Evolutionary conservation across 2,329 filamentous ascomycete species (phyloP).

Genomic region (Ascochyta viciae-villosae): DNA sequence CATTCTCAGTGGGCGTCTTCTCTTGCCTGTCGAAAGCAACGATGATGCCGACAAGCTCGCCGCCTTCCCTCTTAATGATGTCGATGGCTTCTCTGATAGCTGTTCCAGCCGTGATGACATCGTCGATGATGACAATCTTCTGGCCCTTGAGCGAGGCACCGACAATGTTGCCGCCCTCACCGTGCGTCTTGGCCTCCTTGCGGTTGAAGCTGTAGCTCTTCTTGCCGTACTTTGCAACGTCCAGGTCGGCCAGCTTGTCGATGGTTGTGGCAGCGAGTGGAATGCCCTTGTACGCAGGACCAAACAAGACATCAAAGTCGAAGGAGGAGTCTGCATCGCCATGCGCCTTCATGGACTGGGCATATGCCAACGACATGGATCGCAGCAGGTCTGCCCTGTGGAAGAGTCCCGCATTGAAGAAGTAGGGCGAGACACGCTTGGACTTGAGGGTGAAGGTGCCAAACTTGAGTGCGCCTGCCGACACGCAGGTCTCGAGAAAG

Average conservation of each 20-base stretch:
- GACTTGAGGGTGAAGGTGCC: slow-evolving; percentile 91
- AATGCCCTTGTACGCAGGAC: slow-evolving; percentile 96
- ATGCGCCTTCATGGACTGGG: slow-evolving; percentile 63
- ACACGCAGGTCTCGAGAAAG: slow-evolving; percentile 74
- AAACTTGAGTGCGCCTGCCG: slow-evolving; percentile 76
- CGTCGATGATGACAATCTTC: slow-evolving; percentile 88
- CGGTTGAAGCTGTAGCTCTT: slow-evolving; percentile 91
- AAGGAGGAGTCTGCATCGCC: slow-evolving; percentile 54
- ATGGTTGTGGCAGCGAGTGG: slow-evolving; percentile 82
- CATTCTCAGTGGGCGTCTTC: slow-evolving; percentile 68
- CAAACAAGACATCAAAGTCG: slow-evolving; percentile 85
- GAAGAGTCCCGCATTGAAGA: slow-evolving; percentile 95
- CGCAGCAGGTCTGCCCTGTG: slow-evolving; percentile 79
- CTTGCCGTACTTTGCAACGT: slow-evolving; percentile 69
- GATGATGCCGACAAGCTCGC: slow-evolving; percentile 83
- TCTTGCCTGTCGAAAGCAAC: slow-evolving; percentile 89
- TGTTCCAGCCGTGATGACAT: slow-evolving; percentile 94
- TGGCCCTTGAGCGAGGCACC: slow-evolving; percentile 85
- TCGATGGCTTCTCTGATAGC: slow-evolving; percentile 91
- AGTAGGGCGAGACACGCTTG: slow-evolving; percentile 89
- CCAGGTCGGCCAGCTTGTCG: slow-evolving; percentile 75
- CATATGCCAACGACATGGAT: slow-evolving; percentile 83
- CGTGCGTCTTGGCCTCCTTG: slow-evolving; percentile 95
- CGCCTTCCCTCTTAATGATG: slow-evolving; percentile 86
- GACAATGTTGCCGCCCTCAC: slow-evolving; percentile 92